phyloP scores from a whole-genome alignment of 2,329 filamentous ascomycete genomes.

The Neopestalotiopsis sp. region DNA sequence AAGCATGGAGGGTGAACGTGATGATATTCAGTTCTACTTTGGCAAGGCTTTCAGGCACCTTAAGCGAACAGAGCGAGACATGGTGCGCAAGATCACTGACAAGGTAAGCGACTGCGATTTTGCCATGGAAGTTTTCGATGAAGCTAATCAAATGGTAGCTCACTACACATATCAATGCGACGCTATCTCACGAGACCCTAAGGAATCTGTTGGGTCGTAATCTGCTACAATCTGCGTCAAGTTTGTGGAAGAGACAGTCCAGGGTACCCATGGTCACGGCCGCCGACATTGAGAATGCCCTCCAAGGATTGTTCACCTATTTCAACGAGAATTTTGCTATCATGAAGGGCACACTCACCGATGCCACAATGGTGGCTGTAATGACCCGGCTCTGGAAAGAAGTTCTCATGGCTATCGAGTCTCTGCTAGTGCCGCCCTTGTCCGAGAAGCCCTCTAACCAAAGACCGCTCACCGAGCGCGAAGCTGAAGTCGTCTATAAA shows the following conservation, averaged over 20 bases:
- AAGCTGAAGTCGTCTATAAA: slow-evolving; percentile 92
- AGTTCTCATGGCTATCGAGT: slow-evolving; percentile 89
- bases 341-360: slow-evolving; percentile 95
- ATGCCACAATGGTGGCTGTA: slow-evolving; percentile 96
- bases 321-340: slow-evolving; percentile 99
- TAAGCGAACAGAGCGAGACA: slow-evolving; percentile 95
- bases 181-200: slow-evolving; percentile 82
- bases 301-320: slow-evolving; percentile 87
- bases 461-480: slow-evolving; percentile 80
- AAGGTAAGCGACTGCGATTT: slow-evolving; percentile 66
- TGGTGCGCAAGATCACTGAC: slow-evolving; percentile 97
- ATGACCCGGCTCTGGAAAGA: slow-evolving; percentile 99
- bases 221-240: slow-evolving; percentile 46
- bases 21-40: slow-evolving; percentile 98
- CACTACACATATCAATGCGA: slow-evolving; percentile 89
- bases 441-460: slow-evolving; percentile 94
- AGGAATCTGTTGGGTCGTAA: slow-evolving; percentile 73
- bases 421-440: slow-evolving; percentile 86
- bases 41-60: slow-evolving; percentile 95
- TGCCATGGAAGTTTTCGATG: slow-evolving; percentile 13
- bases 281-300: slow-evolving; percentile 77
- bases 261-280: slow-evolving; percentile 65
- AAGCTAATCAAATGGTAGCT: slow-evolving; percentile 59
- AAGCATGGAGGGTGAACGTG: slow-evolving; percentile 97
- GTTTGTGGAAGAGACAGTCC: slow-evolving; percentile 56